phyloP scores from a whole-genome alignment of 78 protist genomes.

The Protostelium mycophagum region DNA sequence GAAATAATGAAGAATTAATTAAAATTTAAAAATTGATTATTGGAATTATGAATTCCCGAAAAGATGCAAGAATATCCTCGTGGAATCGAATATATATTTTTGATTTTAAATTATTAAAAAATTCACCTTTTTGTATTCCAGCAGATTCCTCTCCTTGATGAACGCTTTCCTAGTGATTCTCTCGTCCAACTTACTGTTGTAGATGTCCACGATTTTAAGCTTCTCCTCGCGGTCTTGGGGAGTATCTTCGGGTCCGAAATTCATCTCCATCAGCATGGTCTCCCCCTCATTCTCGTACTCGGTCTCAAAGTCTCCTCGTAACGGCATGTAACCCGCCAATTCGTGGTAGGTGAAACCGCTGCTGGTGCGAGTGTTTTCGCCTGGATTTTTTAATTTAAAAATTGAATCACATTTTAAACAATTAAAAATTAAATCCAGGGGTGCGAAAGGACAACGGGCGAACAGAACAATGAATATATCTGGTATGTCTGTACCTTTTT shows the following conservation, averaged over 20 bases:
- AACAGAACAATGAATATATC: not conserved
- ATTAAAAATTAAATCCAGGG: no score
- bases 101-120: not conserved
- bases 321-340: slow-evolving; percentile 37
- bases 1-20: not conserved
- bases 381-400: not conserved
- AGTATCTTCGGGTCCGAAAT: slow-evolving; percentile 31
- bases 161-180: slow-evolving; percentile 38
- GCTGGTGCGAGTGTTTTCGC: not conserved
- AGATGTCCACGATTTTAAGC: slow-evolving; percentile 18
- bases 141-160: slow-evolving; percentile 37
- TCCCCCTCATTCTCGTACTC: slow-evolving; percentile 66
- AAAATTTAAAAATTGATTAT: not conserved
- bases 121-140: slow-evolving; percentile 29
- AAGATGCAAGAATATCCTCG: no score
- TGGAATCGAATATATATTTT: not conserved
- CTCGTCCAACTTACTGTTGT: slow-evolving; percentile 33
- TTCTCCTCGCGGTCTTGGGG: slow-evolving; percentile 33
- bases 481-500: not conserved
- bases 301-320: slow-evolving; percentile 38
- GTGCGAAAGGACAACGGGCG: no score
- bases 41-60: no score
- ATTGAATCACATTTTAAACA: not conserved
- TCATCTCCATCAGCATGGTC: slow-evolving; percentile 28
- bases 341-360: not conserved